Evolutionary conservation across 2,329 filamentous ascomycete species (phyloP), one percentile per base, ranked within the genome.

Genomic region (Arthrobotrys entomopaga): DNA sequence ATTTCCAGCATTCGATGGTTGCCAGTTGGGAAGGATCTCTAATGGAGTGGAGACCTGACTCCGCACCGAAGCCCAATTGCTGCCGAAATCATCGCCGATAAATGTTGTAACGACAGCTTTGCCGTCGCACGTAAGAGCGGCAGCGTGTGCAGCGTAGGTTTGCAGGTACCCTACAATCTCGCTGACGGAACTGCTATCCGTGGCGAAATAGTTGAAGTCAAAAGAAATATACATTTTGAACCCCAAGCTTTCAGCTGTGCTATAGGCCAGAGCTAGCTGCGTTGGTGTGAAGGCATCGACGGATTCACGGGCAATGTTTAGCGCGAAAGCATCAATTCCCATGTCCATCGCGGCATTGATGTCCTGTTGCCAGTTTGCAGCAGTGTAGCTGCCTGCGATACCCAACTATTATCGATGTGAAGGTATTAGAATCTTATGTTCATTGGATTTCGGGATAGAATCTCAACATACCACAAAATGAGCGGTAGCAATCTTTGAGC

Each of bases 31-130:
- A 43, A 74, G 57, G 13, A 74, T 74, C 20, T 74, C 70, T 29
- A 74, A 49, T 13, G 50, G 22, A 42, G 63, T 74, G 19, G 70
- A 74, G 29, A 74, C 70, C 15, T 74, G 70, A 19, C 57, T 64
- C 3, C 70, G 50, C 13, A 74, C 70, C 4, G 56, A 65, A 38
- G 26, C 63, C 73, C 48, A 77, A 49, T 64, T 80, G 73, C 61
- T 76, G 65, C 22, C 78, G 53, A 82, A 80, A 1, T 78, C 78
- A n/a, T 76, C 75, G 1, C 85, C 85, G 77, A 85, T 84, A 64
- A 86, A 86, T 0, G 85, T 86, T 3, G 83, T 85, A 3, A 85
- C 85, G 22, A 87, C 80, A 0, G 84, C 82, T 61, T 81, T 80
- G 19, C 79, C 79, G 38, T 84, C 80, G 61, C 83, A 81, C 58